Base-by-base conservation (phyloP, 345 rosid genomes). In the Tarenaya hassleriana region DNA sequence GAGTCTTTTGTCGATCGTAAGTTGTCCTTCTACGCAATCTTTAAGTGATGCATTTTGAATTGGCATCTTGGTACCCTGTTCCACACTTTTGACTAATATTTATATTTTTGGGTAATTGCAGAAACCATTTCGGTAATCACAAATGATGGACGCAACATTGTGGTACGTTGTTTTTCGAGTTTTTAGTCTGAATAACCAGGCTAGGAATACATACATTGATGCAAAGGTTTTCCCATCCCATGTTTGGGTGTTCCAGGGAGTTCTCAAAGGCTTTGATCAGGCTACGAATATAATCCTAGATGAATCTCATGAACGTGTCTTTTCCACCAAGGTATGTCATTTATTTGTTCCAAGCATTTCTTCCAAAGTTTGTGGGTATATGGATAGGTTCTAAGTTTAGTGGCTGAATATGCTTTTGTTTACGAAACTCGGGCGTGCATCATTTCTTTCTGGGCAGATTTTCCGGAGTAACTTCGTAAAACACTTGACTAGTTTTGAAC, bases 141-240 rank as follows among this genome's bases (percentile, higher is more conserved):
- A 18, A 88, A 84, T 57, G 94, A 88, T 62, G 98, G 96, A 43
- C 84, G 95, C 57, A 91, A 87, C 69, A 87, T 91, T 56, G 95
- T 88, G 83, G 92, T 84, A 66, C 18, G 68, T 68, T 52, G 38
- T 55, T 34, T 24, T n/a, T 8, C 21, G 10, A 29, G 27, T 8
- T 20, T 15, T 10, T 44, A 24, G 4, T 38, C 43, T 43, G 12
- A 4, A 48, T 29, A 10, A 47, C 11, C 15, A 53, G 0, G 18
- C 17, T 20, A 15, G 21, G 2, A 4, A 33, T 46, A 27, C 18
- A 41, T 39, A 34, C 19, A 7, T 16, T 34, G 15, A 11, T 18
- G 9, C 17, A 33, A 55, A 33, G 34, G 33, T 20, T 27, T 3
- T 34, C 5, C 0, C 51, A 12, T 45, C 12, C n/a, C 12, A 35